Percentiles rank a stretch among this genome's conserved stretches.
phyloP scores from a whole-genome alignment of 352 stramenopile genomes.

The Globisporangium abappressorium region DNA sequence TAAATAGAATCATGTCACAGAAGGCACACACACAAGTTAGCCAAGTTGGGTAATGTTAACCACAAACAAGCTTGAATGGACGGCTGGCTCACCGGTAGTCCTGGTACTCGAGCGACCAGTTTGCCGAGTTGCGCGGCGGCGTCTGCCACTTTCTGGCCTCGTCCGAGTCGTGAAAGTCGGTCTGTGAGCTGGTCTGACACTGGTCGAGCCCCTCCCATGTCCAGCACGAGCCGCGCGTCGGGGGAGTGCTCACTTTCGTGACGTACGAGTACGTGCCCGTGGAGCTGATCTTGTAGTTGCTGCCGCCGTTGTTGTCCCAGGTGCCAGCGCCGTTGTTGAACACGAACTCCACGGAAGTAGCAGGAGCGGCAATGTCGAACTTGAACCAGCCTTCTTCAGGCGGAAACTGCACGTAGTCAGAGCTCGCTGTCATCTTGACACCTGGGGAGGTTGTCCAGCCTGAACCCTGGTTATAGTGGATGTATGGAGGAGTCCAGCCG shows the following conservation, averaged over 20 bases:
- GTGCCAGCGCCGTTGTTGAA: slow-evolving; percentile 40
- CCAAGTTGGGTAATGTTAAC: background rate
- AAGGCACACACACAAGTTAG: background rate
- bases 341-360: slow-evolving; percentile 26
- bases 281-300: slow-evolving; percentile 35
- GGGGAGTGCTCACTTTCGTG: slow-evolving; percentile 24
- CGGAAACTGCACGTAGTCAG: slow-evolving; percentile 32
- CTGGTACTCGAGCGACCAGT: slow-evolving; percentile 34
- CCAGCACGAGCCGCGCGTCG: slow-evolving; percentile 21
- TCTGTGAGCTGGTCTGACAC: slow-evolving; percentile 21
- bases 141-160: slow-evolving; percentile 49
- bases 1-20: background rate
- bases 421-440: slow-evolving; percentile 32
- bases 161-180: slow-evolving; percentile 15
- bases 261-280: slow-evolving; percentile 35
- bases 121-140: slow-evolving; percentile 29
- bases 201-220: slow-evolving; percentile 32
- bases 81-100: slow-evolving; percentile 24
- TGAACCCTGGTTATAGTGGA: slow-evolving; percentile 35
- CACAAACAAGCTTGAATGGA: background rate
- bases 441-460: slow-evolving; percentile 35
- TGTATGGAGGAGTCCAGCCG: slow-evolving; percentile 32
- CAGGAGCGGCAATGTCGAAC: slow-evolving; percentile 25
- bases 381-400: slow-evolving; percentile 38
- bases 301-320: slow-evolving; percentile 45